Percentiles rank a stretch among this genome's conserved stretches.
Conservation (phyloP, 768 basidiomycete genomes). For the Agrocybe pediades region DNA sequence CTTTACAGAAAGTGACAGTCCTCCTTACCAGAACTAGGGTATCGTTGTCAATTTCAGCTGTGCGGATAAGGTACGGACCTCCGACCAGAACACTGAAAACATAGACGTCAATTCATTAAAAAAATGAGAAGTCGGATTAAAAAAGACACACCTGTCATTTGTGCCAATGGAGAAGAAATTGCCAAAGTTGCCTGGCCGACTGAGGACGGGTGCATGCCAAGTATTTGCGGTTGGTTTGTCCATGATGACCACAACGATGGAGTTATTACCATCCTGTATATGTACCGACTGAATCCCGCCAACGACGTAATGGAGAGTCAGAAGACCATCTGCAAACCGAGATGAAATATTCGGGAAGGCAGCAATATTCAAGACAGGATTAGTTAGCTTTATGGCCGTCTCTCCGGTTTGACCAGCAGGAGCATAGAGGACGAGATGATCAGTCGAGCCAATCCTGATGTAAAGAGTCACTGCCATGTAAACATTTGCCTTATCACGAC, state of each 20-base stretch:
- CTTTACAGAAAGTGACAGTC: not conserved
- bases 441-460: conserved; percentile 38
- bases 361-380: conserved; percentile 28
- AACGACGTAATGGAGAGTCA: conserved; percentile 41
- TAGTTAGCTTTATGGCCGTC: conserved; percentile 39
- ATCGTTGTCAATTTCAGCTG: conserved; percentile 40
- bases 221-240: conserved; percentile 50
- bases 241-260: conserved; percentile 35
- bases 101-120: not conserved
- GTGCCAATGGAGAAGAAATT: conserved; percentile 48
- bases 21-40: conserved; percentile 34
- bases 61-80: conserved; percentile 57
- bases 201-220: conserved; percentile 52
- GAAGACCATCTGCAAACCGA: conserved; percentile 33
- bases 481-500: not conserved
- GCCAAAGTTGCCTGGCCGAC: conserved; percentile 34
- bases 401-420: conserved; percentile 43
- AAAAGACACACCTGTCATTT: conserved; percentile 37
- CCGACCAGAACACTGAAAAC: conserved; percentile 49
- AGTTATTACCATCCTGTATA: conserved; percentile 27
- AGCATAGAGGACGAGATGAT: conserved; percentile 48
- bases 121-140: not conserved
- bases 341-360: conserved; percentile 30
- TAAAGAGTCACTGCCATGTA: not conserved
- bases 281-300: conserved; percentile 35